phyloP scores from a whole-genome alignment of 1,139 yeast genomes.

The Blastobotrys malaysiensis region DNA sequence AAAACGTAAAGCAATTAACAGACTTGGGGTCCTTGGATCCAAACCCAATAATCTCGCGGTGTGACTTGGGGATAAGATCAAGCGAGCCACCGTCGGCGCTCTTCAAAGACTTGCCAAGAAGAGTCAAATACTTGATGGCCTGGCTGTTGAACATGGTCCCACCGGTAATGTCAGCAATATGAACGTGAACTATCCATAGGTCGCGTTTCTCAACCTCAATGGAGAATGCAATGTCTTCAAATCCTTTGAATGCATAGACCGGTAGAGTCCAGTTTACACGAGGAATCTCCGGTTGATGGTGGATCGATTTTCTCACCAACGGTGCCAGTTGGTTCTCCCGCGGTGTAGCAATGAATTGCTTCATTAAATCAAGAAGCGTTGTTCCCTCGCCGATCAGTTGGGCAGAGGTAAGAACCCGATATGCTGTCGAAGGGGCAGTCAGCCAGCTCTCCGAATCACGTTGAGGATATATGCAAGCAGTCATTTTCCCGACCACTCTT shows the following conservation, averaged over 20 bases:
- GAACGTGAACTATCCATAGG: constrained; percentile 12
- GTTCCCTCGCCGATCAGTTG: neutral
- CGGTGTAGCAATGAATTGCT: neutral
- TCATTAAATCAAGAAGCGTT: neutral
- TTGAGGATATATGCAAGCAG: constrained; percentile 17
- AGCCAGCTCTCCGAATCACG: constrained; percentile 18
- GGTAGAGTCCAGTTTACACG: neutral
- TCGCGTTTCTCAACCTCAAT: constrained; percentile 7
- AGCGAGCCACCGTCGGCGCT: neutral
- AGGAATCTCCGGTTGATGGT: neutral
- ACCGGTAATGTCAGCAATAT: constrained; percentile 16
- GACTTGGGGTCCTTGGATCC: constrained; percentile 5
- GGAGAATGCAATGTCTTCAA: constrained; percentile 18
- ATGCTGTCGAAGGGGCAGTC: constrained; percentile 13
- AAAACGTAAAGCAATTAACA: constrained; percentile 16
- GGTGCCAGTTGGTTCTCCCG: neutral
- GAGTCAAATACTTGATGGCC: neutral
- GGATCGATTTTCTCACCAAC: neutral
- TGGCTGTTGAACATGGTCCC: neutral
- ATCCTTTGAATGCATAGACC: constrained; percentile 4
- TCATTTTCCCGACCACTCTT: constrained; percentile 15
- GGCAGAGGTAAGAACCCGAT: neutral
- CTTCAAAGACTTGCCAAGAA: neutral
- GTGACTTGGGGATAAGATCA: neutral
- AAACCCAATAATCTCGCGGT: constrained; percentile 2